These are phyloP conservation scores for Sarocladium oryzae DNA, from an alignment of 2,329 filamentous ascomycete species.

Conservation along the genomic window DNA sequence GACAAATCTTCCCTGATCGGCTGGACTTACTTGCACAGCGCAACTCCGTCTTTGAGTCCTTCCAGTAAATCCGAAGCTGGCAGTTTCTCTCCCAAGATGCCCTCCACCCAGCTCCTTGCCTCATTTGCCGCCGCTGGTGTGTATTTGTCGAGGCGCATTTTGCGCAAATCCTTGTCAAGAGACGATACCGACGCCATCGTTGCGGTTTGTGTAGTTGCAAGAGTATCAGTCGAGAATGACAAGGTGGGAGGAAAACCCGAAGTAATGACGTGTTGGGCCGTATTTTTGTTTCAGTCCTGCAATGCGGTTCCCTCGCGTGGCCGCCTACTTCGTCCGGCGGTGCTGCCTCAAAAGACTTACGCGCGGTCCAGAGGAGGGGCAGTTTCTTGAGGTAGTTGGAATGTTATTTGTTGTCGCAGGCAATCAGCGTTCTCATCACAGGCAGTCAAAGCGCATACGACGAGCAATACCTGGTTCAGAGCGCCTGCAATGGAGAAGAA, in stretches of 20 bases:
- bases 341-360: neutral
- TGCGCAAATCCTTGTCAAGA: conserved; percentile 91
- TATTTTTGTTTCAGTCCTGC: conserved; percentile 1
- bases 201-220: conserved; percentile 7
- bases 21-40: conserved; percentile 73
- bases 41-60: conserved; percentile 81
- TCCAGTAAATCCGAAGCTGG: conserved; percentile 73
- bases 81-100: conserved; percentile 66
- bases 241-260: neutral
- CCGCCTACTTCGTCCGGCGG: neutral
- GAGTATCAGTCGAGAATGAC: neutral
- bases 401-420: conserved; percentile 8
- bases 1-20: neutral
- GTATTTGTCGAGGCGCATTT: conserved; percentile 85
- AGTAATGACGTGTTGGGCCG: neutral
- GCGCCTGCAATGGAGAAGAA: neutral
- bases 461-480: too few relatives aligned
- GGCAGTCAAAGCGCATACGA: neutral
- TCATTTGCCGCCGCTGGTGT: conserved; percentile 87
- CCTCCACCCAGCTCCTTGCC: conserved; percentile 79
- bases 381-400: neutral
- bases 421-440: conserved; percentile 8
- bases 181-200: conserved; percentile 89
- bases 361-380: neutral
- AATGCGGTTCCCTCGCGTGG: neutral